Evolutionary conservation across 495 filamentous ascomycete genomes (phyloP).

Genomic region (Xylaria telfairii): DNA sequence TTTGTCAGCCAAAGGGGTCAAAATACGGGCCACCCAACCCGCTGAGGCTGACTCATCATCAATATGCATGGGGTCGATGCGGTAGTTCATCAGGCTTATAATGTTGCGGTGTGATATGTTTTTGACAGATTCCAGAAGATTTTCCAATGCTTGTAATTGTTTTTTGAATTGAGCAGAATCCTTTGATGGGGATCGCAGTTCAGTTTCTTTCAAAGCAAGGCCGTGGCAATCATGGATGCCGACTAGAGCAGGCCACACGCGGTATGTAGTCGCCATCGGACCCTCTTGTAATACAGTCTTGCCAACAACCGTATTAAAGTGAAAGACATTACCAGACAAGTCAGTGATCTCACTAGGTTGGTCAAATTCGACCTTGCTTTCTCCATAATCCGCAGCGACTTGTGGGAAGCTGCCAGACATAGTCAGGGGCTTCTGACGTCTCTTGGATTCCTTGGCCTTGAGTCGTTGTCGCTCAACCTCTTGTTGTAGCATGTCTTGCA

Average conservation of each 20-base stretch:
- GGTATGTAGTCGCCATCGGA: constrained; percentile 65
- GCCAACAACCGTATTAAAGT: constrained; percentile 69
- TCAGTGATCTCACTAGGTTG: constrained; percentile 67
- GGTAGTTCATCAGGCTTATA: constrained; percentile 79
- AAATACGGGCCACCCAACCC: constrained; percentile 78
- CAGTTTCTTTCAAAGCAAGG: constrained; percentile 73
- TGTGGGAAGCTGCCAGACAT: constrained; percentile 27
- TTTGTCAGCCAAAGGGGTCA: constrained; percentile 80
- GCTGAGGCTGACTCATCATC: constrained; percentile 46
- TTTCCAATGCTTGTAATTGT: constrained; percentile 68
- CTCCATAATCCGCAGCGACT: constrained; percentile 27
- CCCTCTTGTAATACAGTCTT: constrained; percentile 64
- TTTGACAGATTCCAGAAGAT: constrained; percentile 72
- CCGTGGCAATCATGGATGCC: constrained; percentile 59
- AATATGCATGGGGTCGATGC: constrained; percentile 61
- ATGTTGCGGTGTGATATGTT: constrained; percentile 78
- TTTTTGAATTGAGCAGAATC: constrained; percentile 66
- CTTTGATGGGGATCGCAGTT: constrained; percentile 60
- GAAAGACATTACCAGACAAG: constrained; percentile 57
- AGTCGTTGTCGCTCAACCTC: constrained; percentile 70
- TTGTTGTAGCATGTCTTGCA: constrained; percentile 78
- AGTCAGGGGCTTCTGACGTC: constrained; percentile 48
- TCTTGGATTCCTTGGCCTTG: constrained; percentile 59
- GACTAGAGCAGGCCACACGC: constrained; percentile 67
- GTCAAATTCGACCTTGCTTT: constrained; percentile 68